phyloP scores from a whole-genome alignment of 2,329 filamentous ascomycete species.

The Nannizziopsis barbatae region DNA sequence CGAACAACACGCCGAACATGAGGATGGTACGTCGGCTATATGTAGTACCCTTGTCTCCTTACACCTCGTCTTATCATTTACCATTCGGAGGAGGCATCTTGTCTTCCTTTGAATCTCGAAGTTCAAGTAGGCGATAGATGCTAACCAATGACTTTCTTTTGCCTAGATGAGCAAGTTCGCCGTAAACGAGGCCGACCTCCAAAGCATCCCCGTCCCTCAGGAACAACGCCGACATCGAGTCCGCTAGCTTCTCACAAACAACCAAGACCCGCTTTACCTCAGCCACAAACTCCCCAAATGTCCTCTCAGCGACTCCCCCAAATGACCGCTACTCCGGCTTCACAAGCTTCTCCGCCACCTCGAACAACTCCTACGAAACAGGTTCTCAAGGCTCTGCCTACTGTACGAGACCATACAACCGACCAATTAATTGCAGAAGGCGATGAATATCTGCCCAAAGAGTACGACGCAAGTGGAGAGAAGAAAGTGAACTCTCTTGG shows the following conservation, averaged over 20 bases:
- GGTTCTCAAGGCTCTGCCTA: slow-evolving; percentile 86
- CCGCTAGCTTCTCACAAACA: slow-evolving; percentile 21
- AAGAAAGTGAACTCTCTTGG: slow-evolving; percentile 83
- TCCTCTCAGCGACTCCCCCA: slow-evolving; percentile 29
- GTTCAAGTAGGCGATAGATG: slow-evolving; percentile 21
- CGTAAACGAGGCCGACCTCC: slow-evolving; percentile 42
- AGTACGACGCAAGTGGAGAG: slow-evolving; percentile 86
- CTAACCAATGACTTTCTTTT: slow-evolving; percentile 11
- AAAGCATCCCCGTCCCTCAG: slow-evolving; percentile 35
- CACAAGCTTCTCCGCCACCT: slow-evolving; percentile 51
- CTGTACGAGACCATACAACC: slow-evolving; percentile 91
- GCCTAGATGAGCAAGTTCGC: slow-evolving; percentile 34
- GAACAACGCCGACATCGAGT: slow-evolving; percentile 25
- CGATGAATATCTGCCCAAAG: slow-evolving; percentile 89
- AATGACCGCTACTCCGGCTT: slow-evolving; percentile 38
- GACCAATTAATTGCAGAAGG: slow-evolving; percentile 81
- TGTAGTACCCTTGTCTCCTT: slow-evolving; percentile 9
- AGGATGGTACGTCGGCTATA: slow-evolving; percentile 56
- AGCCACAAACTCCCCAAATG: slow-evolving; percentile 30
- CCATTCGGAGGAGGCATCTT: background rate
- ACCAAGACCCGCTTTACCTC: slow-evolving; percentile 24
- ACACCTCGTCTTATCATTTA: background rate
- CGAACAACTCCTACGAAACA: slow-evolving; percentile 70
- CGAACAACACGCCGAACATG: slow-evolving; percentile 37
- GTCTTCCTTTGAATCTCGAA: slow-evolving; percentile 3